Percentiles rank a stretch among this genome's conserved stretches.
Evolutionary conservation across 495 filamentous ascomycete species (phyloP).

Genomic region (Hypoxylon crocopeplum): DNA sequence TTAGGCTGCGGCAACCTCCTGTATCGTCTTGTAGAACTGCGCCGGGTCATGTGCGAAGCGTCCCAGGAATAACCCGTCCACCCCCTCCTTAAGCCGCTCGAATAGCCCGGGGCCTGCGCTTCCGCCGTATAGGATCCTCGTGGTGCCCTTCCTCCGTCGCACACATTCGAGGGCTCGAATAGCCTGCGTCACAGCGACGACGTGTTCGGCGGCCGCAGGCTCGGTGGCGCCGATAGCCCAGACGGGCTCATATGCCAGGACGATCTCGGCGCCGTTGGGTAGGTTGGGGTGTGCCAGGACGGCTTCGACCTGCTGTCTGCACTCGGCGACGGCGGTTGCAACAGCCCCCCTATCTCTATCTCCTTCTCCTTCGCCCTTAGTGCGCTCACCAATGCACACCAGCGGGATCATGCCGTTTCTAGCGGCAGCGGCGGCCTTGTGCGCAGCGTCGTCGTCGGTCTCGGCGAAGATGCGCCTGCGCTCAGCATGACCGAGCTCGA

Average conservation of each 20-base stretch:
- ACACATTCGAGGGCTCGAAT: constrained; percentile 58
- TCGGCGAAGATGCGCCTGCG: constrained; percentile 72
- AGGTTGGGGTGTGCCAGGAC: constrained; percentile 60
- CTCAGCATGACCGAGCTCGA: constrained; percentile 84
- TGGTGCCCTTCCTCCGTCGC: constrained; percentile 51
- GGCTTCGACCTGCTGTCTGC: constrained; percentile 65
- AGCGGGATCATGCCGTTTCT: constrained; percentile 76
- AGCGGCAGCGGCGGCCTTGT: constrained; percentile 71
- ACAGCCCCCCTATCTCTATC: constrained; percentile 45
- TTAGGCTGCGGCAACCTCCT: constrained; percentile 63
- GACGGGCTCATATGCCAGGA: constrained; percentile 87
- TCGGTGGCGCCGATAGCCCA: constrained; percentile 82
- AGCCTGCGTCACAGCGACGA: constrained; percentile 69
- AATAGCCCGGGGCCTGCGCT: constrained; percentile 81
- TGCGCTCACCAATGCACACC: constrained; percentile 78
- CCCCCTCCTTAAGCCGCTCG: constrained; percentile 65
- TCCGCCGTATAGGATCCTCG: constrained; percentile 79
- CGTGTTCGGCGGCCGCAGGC: constrained; percentile 76
- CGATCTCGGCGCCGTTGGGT: constrained; percentile 66
- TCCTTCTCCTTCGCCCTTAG: constrained; percentile 39
- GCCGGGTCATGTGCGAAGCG: constrained; percentile 79
- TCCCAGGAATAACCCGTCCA: constrained; percentile 85
- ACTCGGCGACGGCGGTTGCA: constrained; percentile 68
- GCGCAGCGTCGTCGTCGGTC: constrained; percentile 66
- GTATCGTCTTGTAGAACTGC: constrained; percentile 69